Evolutionary conservation across 352 stramenopile genomes (phyloP).

Genomic region (Bremia lactucae): DNA sequence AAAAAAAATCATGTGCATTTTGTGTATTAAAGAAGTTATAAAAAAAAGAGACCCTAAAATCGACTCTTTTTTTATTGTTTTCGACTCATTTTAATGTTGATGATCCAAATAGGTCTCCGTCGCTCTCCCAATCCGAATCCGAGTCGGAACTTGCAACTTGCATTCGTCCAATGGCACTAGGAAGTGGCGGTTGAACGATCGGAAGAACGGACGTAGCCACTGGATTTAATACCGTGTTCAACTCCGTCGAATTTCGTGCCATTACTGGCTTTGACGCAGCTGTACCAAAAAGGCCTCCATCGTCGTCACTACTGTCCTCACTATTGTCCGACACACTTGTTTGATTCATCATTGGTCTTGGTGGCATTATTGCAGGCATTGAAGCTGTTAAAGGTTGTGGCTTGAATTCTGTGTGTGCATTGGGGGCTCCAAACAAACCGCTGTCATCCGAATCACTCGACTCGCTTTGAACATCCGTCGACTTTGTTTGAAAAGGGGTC

Average conservation of each 20-base stretch:
- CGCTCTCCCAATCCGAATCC: slow-evolving; percentile 49
- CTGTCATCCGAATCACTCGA: slow-evolving; percentile 55
- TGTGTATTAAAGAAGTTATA: too few species aligned
- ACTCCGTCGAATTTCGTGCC: not conserved
- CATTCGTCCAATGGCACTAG: slow-evolving; percentile 34
- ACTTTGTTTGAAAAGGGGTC: slow-evolving; percentile 1
- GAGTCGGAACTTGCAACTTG: slow-evolving; percentile 25
- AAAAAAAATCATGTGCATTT: too few species aligned
- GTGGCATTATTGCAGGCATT: slow-evolving; percentile 2
- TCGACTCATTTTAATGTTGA: too few species aligned
- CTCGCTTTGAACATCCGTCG: slow-evolving; percentile 24
- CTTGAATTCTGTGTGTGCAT: slow-evolving; percentile 11
- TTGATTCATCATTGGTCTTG: slow-evolving; percentile 27
- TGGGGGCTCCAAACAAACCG: slow-evolving; percentile 42
- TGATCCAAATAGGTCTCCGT: slow-evolving; percentile 55
- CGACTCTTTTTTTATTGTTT: too few species aligned
- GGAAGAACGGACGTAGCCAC: slow-evolving; percentile 9
- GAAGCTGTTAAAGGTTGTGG: slow-evolving; percentile 1
- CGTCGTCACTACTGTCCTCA: slow-evolving; percentile 56
- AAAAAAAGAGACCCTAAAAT: too few species aligned
- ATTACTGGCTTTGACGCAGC: slow-evolving; percentile 20
- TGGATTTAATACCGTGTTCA: slow-evolving; percentile 16
- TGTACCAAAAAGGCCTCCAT: slow-evolving; percentile 40
- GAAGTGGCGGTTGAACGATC: slow-evolving; percentile 33
- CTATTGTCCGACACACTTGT: slow-evolving; percentile 43